These are phyloP conservation scores for Penicillium corylophilum DNA, from an alignment of 2,329 filamentous ascomycete genomes.

Conservation along the genomic window DNA sequence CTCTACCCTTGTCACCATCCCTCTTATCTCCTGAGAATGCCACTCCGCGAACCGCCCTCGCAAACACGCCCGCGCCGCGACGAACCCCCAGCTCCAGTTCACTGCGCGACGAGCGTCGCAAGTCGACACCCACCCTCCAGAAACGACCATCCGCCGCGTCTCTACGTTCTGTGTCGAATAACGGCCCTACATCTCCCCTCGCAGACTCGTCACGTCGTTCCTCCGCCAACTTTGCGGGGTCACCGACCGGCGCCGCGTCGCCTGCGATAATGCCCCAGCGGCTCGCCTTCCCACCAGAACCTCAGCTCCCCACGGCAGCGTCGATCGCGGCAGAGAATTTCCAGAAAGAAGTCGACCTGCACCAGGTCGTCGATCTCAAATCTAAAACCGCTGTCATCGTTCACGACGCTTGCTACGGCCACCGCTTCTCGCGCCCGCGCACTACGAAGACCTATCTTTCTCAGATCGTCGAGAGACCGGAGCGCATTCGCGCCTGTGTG, in stretches of 20 bases:
- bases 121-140: conserved; percentile 36
- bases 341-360: conserved; percentile 64
- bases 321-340: conserved; percentile 68
- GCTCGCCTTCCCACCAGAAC: conserved; percentile 25
- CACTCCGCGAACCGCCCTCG: conserved; percentile 20
- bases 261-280: conserved; percentile 30
- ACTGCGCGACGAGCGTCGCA: conserved; percentile 37
- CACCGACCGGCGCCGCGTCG: conserved; percentile 22
- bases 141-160: conserved; percentile 41
- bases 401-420: conserved; percentile 92
- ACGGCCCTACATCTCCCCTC: conserved; percentile 29
- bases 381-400: conserved; percentile 76
- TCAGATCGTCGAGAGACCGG: conserved; percentile 89
- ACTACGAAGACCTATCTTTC: conserved; percentile 69
- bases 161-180: conserved; percentile 34
- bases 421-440: conserved; percentile 81
- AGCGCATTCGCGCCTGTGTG: conserved; percentile 80
- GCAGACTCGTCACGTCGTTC: conserved; percentile 36
- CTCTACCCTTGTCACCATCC: conserved; percentile 29
- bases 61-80: conserved; percentile 24
- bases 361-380: conserved; percentile 49
- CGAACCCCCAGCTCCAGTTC: conserved; percentile 37
- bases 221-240: conserved; percentile 31
- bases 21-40: conserved; percentile 27
- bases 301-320: conserved; percentile 46